These are phyloP conservation scores for Vachellia collinsii DNA, from an alignment of 306 rosid genomes.

Conservation along the genomic window DNA sequence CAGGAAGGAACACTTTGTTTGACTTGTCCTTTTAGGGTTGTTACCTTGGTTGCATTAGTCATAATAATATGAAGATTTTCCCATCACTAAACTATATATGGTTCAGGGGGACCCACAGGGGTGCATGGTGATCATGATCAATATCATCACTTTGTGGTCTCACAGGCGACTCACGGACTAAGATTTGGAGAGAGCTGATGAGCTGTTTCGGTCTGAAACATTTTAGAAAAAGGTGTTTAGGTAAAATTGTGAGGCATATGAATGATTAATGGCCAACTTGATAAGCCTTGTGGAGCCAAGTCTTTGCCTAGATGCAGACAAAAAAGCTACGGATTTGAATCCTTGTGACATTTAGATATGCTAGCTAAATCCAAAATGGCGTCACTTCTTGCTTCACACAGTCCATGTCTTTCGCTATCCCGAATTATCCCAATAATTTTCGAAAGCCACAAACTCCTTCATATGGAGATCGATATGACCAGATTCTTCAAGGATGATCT, in stretches of 20 bases:
- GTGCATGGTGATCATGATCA: slow-evolving; percentile 8
- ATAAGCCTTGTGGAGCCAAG: slow-evolving; percentile 24
- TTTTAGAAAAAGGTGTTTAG: slow-evolving; percentile 22
- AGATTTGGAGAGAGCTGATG: slow-evolving; percentile 18
- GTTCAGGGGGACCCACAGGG: slow-evolving; percentile 8
- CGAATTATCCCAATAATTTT: not conserved
- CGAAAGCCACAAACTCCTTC: not conserved
- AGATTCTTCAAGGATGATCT: not conserved
- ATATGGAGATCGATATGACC: not conserved
- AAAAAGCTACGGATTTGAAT: slow-evolving; percentile 11
- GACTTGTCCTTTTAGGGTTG: slow-evolving; percentile 23
- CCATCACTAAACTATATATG: not conserved
- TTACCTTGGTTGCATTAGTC: slow-evolving; percentile 21
- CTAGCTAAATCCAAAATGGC: slow-evolving; percentile 32
- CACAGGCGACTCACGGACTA: slow-evolving; percentile 24
- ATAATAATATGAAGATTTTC: slow-evolving; percentile 17
- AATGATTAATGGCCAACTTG: slow-evolving; percentile 32
- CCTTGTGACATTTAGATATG: slow-evolving; percentile 25
- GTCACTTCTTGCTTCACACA: slow-evolving; percentile 33
- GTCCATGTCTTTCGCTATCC: slow-evolving; percentile 19
- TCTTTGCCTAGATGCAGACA: slow-evolving; percentile 16
- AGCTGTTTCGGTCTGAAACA: slow-evolving; percentile 25
- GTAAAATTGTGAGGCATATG: not conserved
- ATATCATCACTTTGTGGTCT: not conserved
- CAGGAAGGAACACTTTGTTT: slow-evolving; percentile 7